phyloP scores from a whole-genome alignment of 192 early-diverging fungal genomes.

The Obelidium mucronatum region DNA sequence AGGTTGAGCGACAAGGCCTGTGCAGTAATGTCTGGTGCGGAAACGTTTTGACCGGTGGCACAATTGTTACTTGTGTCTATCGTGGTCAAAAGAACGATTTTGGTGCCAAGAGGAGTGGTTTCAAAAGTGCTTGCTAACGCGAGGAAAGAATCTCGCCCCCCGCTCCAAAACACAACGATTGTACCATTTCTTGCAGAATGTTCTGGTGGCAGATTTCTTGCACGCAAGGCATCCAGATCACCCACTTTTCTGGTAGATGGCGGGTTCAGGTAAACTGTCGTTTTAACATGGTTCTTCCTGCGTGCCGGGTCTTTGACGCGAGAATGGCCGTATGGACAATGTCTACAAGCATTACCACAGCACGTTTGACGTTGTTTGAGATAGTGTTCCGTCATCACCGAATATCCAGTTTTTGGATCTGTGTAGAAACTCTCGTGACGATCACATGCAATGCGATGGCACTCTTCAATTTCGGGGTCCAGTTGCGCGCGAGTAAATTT shows the following conservation, averaged over 20 bases:
- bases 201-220: background rate
- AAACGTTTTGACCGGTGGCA: background rate
- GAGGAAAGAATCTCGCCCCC: background rate
- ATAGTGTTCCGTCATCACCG: constrained; percentile 13
- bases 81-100: constrained; percentile 2
- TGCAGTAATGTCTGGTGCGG: background rate
- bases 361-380: constrained; percentile 2
- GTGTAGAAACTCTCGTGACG: constrained; percentile 12
- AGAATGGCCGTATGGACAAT: constrained; percentile 15
- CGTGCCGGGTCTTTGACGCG: constrained; percentile 23
- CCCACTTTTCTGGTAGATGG: background rate
- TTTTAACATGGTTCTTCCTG: background rate
- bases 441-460: constrained; percentile 7
- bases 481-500: background rate
- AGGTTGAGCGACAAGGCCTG: constrained; percentile 2
- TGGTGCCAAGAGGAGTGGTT: background rate
- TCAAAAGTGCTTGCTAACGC: background rate
- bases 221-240: background rate
- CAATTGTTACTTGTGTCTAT: background rate
- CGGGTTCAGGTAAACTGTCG: background rate
- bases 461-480: constrained; percentile 9
- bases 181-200: background rate
- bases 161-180: constrained; percentile 9
- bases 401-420: constrained; percentile 9
- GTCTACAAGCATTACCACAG: constrained; percentile 23